These are phyloP conservation scores for Penicillium alfredii DNA, from an alignment of 495 filamentous ascomycete genomes.

Conservation along the genomic window DNA sequence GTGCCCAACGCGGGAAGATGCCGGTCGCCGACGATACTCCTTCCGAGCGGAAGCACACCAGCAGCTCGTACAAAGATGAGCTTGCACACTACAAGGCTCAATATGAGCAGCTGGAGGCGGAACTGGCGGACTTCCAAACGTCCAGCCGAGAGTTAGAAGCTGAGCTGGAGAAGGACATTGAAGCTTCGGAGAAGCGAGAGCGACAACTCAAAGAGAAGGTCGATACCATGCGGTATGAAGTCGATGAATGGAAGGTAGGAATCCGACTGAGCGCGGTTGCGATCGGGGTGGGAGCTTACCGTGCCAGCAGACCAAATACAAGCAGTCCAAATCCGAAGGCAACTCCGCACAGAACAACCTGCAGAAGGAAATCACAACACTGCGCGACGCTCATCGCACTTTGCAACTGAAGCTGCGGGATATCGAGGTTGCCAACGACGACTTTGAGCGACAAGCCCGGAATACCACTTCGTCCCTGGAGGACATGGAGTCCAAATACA, in stretches of 20 bases:
- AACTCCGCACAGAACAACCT: conserved; percentile 74
- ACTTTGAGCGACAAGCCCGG: conserved; percentile 91
- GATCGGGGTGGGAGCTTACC: conserved; percentile 2
- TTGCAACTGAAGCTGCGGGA: conserved; percentile 80
- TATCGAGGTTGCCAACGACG: conserved; percentile 96
- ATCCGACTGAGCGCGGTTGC: too few species aligned
- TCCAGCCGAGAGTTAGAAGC: conserved; percentile 91
- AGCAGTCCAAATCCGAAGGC: conserved; percentile 84
- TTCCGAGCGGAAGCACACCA: conserved; percentile 54
- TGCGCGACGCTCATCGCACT: conserved; percentile 77
- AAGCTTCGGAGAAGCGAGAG: conserved; percentile 91
- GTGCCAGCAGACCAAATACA: conserved; percentile 76
- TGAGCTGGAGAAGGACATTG: conserved; percentile 93
- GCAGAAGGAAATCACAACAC: conserved; percentile 90
- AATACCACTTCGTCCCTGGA: conserved; percentile 92
- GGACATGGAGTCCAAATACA: conserved; percentile 95
- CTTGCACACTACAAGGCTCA: conserved; percentile 91
- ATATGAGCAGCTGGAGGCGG: conserved; percentile 86
- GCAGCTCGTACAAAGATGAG: conserved; percentile 59
- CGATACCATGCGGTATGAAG: conserved; percentile 76
- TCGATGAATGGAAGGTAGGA: conserved; percentile 96
- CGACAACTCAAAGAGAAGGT: conserved; percentile 77
- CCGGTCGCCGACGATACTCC: conserved; percentile 57
- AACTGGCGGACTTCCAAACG: conserved; percentile 89
- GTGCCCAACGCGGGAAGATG: conserved; percentile 38